Evolutionary conservation across 768 basidiomycete species (phyloP).

Genomic region (Lentinula edodes): DNA sequence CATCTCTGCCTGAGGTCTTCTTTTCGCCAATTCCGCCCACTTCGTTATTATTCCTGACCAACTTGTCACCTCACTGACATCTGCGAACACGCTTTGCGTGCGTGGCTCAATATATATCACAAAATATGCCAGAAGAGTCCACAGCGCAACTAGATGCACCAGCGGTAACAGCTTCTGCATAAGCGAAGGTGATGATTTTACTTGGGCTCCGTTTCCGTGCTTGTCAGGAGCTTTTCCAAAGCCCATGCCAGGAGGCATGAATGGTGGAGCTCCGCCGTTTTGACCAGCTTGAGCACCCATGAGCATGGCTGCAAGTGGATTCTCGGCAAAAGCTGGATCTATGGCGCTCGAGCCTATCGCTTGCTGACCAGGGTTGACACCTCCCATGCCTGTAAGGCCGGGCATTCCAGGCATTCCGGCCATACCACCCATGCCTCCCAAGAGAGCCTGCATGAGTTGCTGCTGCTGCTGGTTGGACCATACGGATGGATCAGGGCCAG

Average conservation of each 20-base stretch:
- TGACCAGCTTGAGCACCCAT: neutral
- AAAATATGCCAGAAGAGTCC: conserved; percentile 64
- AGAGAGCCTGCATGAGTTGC: conserved; percentile 63
- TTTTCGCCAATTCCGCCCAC: conserved; percentile 54
- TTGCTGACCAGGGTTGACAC: conserved; percentile 1
- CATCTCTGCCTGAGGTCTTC: conserved; percentile 24
- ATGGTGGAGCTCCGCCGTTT: conserved; percentile 11
- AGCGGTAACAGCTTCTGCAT: conserved; percentile 61
- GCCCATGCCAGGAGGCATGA: conserved; percentile 17
- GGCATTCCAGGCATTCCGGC: conserved; percentile 6
- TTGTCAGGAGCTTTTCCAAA: conserved; percentile 22
- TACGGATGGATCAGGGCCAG: conserved; percentile 41
- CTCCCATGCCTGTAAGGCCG: neutral
- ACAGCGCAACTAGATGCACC: conserved; percentile 58
- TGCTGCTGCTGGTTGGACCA: conserved; percentile 69
- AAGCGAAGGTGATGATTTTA: conserved; percentile 28
- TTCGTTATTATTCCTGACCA: conserved; percentile 41
- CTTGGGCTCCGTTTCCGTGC: conserved; percentile 8
- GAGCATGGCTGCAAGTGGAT: conserved; percentile 45
- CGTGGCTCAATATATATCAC: conserved; percentile 61
- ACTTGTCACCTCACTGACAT: conserved; percentile 18
- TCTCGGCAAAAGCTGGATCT: conserved; percentile 24
- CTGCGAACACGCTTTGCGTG: conserved; percentile 31
- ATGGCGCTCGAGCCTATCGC: conserved; percentile 3
- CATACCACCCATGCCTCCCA: conserved; percentile 24